Percentiles rank a stretch among this genome's conserved stretches.
phyloP scores from a whole-genome alignment of 306 rosid genomes.

The Cucurbita pepo region DNA sequence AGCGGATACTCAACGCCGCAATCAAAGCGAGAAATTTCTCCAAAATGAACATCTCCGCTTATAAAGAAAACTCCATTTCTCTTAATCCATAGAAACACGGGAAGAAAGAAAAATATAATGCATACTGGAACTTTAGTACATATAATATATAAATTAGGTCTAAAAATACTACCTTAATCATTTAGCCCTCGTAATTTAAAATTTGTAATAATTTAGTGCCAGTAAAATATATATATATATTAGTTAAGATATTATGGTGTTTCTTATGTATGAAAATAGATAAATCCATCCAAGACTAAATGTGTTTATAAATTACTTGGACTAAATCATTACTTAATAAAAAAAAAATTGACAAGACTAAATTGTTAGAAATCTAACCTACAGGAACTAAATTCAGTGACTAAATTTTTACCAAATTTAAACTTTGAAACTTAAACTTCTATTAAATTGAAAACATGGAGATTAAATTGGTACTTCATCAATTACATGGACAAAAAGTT shows the following conservation, averaged over 20 bases:
- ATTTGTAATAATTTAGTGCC: background rate
- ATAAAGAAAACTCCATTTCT: conserved; percentile 56
- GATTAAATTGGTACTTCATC: no score
- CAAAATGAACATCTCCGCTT: conserved; percentile 89
- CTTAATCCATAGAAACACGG: conserved; percentile 21
- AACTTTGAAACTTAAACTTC: no score
- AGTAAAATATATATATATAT: background rate
- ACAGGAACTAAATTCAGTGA: no score
- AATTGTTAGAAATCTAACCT: no score
- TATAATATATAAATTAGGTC: background rate
- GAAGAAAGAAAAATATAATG: background rate
- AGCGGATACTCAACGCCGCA: conserved; percentile 60
- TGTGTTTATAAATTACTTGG: background rate
- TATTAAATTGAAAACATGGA: no score
- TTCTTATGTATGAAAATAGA: background rate
- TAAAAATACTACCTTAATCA: background rate
- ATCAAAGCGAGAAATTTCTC: conserved; percentile 67
- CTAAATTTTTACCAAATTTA: no score
- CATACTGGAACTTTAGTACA: background rate
- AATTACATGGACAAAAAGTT: no score
- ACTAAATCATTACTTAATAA: background rate
- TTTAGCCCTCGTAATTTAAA: background rate
- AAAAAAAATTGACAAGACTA: no score
- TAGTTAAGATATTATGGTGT: background rate
- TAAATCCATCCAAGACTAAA: background rate